Percentiles rank a stretch among this genome's conserved stretches.
Conservation (phyloP, 306 rosid genomes). For the Cucurbita argyrosperma region DNA sequence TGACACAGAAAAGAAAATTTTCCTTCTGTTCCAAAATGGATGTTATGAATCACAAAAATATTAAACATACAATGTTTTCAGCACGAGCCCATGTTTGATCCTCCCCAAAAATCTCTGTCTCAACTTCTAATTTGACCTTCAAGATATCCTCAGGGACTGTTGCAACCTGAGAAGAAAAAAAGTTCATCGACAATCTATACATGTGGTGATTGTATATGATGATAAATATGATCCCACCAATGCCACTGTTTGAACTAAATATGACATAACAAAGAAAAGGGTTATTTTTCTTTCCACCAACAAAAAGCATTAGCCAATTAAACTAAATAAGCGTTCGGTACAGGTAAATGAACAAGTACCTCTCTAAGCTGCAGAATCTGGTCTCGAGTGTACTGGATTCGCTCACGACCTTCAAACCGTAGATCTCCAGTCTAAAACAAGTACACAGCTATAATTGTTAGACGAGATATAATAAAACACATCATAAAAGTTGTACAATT, state of each 20-base stretch:
- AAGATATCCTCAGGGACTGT: slow-evolving; percentile 19
- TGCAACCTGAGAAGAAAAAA: slow-evolving; percentile 6
- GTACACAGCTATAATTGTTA: background rate
- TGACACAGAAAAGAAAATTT: background rate
- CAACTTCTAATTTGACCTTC: slow-evolving; percentile 24
- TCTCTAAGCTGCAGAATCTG: slow-evolving; percentile 23
- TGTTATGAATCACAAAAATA: background rate
- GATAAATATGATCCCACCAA: background rate
- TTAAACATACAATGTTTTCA: slow-evolving; percentile 19
- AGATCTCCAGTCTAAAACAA: slow-evolving; percentile 17
- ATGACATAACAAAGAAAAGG: background rate
- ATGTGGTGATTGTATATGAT: background rate
- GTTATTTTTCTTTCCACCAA: background rate
- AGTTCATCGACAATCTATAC: background rate
- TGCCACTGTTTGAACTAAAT: background rate
- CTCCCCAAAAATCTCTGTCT: slow-evolving; percentile 17
- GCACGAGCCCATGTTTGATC: slow-evolving; percentile 24
- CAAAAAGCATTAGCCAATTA: background rate
- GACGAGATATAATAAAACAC: background rate
- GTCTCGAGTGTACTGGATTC: slow-evolving; percentile 21
- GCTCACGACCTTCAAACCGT: slow-evolving; percentile 26
- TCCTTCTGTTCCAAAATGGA: background rate
- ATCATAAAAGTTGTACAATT: background rate
- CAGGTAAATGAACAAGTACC: slow-evolving; percentile 6
- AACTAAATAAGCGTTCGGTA: background rate